These are phyloP conservation scores for Ophiorrhiza pumila DNA, from an alignment of 257 asterid genomes.

Conservation along the genomic window DNA sequence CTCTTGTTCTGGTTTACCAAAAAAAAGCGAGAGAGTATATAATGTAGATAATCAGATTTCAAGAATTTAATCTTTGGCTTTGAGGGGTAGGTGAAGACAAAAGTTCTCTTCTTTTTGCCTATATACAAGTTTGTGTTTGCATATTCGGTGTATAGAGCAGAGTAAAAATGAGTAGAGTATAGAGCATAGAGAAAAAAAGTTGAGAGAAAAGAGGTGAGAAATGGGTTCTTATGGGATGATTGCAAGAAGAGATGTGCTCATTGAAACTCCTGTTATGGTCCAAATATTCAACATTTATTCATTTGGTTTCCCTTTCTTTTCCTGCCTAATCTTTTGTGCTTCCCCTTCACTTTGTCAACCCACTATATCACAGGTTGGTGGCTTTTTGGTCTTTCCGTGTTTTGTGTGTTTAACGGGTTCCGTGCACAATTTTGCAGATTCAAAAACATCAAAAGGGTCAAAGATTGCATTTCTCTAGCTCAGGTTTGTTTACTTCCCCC, in stretches of 20 bases:
- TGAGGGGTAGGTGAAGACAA: too few relatives aligned
- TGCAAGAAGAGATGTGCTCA: slow-evolving; percentile 75
- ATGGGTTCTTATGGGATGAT: slow-evolving; percentile 86
- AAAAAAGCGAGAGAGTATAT: too few relatives aligned
- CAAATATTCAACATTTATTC: slow-evolving; percentile 44
- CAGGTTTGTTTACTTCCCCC: slow-evolving; percentile 81
- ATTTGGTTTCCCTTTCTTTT: slow-evolving; percentile 14
- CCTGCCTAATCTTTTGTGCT: slow-evolving; percentile 7
- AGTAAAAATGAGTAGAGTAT: not conserved
- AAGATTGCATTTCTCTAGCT: slow-evolving; percentile 83
- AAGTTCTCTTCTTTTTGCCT: too few relatives aligned
- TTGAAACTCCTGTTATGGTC: slow-evolving; percentile 91
- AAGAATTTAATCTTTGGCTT: not conserved
- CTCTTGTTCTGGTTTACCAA: slow-evolving; percentile 2
- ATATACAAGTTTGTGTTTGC: not conserved
- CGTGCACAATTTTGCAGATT: slow-evolving; percentile 52
- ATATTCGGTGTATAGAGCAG: not conserved
- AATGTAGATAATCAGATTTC: not conserved
- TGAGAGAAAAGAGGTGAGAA: slow-evolving; percentile 26
- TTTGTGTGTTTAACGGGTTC: slow-evolving; percentile 4
- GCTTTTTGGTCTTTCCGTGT: too few relatives aligned
- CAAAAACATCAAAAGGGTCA: slow-evolving; percentile 69
- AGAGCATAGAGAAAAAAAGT: too few relatives aligned
- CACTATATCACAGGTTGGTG: slow-evolving; percentile 7
- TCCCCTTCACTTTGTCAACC: not conserved